Percentiles rank a stretch among this genome's conserved stretches.
Conservation (phyloP, 2,329 filamentous ascomycete genomes). For the Boeremia exigua region DNA sequence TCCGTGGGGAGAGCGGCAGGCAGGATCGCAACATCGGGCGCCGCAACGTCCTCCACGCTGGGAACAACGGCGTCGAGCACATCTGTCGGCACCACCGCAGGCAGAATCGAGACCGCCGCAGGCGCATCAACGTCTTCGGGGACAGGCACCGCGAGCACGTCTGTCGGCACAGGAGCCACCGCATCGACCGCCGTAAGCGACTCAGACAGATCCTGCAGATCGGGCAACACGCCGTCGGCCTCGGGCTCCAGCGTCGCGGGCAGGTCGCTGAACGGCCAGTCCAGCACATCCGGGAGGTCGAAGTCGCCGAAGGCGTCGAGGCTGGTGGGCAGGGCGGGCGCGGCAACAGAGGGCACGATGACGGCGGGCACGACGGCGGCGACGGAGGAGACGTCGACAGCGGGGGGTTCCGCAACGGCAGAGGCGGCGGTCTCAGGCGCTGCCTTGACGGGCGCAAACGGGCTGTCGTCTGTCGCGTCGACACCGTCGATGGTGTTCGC, state of each 20-base stretch:
- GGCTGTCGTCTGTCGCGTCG: no score
- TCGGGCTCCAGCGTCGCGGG: not conserved
- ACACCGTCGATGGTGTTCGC: no score
- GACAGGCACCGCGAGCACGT: no score
- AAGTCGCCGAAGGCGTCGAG: slow-evolving; percentile 1
- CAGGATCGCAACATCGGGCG: not conserved
- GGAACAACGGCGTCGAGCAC: not conserved
- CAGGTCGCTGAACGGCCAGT: slow-evolving; percentile 8
- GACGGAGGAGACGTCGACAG: not conserved
- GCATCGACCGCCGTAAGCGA: no score
- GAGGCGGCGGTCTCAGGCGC: not conserved
- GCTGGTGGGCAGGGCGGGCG: not conserved
- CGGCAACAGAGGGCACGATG: not conserved
- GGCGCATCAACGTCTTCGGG: no score
- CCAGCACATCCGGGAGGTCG: not conserved
- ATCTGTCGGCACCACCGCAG: not conserved
- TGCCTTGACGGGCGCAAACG: not conserved
- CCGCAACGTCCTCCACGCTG: not conserved
- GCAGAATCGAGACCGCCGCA: no score
- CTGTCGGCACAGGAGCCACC: no score
- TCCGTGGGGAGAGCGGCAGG: not conserved
- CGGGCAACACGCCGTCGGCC: slow-evolving; percentile 1
- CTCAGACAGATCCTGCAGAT: not conserved
- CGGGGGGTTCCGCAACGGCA: not conserved
- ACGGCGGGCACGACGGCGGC: not conserved